A percentile compares a stretch with the other conserved stretches of the same genome.
phyloP scores from a whole-genome alignment of 129 eudicot species.

The Helianthus tuberosus region DNA sequence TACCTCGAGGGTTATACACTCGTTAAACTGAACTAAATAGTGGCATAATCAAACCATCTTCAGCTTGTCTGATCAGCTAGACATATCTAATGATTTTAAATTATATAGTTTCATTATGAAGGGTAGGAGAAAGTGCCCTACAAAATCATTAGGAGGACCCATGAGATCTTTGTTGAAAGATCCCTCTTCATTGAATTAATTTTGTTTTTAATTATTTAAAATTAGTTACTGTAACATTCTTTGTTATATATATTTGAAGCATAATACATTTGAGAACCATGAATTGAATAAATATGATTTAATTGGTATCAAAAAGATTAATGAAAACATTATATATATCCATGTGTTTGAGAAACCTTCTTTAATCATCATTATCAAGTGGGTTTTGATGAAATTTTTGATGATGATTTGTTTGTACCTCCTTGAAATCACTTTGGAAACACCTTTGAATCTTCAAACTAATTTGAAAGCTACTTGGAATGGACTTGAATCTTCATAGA shows the following conservation, averaged over 20 bases:
- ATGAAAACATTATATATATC: background rate
- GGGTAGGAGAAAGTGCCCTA: constrained; percentile 10
- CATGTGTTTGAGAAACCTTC: too few relatives aligned
- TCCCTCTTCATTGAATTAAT: constrained; percentile 1
- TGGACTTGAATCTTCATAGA: too few relatives aligned
- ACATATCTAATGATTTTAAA: too few relatives aligned
- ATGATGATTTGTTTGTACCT: too few relatives aligned
- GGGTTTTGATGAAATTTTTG: too few relatives aligned
- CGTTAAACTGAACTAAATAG: background rate
- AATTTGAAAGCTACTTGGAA: too few relatives aligned
- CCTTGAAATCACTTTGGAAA: too few relatives aligned
- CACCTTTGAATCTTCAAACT: too few relatives aligned
- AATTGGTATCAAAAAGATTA: background rate
- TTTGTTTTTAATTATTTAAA: background rate
- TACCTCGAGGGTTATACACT: background rate
- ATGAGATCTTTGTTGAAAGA: constrained; percentile 24
- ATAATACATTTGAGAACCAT: background rate
- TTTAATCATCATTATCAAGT: too few relatives aligned
- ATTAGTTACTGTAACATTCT: background rate
- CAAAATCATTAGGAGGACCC: constrained; percentile 37
- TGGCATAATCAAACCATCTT: too few relatives aligned
- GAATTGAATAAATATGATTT: background rate
- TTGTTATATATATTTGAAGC: too few relatives aligned
- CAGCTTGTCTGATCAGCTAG: too few relatives aligned
- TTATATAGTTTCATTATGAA: background rate